Conservation (phyloP, 306 rosid species). For the Medicago arabica region DNA sequence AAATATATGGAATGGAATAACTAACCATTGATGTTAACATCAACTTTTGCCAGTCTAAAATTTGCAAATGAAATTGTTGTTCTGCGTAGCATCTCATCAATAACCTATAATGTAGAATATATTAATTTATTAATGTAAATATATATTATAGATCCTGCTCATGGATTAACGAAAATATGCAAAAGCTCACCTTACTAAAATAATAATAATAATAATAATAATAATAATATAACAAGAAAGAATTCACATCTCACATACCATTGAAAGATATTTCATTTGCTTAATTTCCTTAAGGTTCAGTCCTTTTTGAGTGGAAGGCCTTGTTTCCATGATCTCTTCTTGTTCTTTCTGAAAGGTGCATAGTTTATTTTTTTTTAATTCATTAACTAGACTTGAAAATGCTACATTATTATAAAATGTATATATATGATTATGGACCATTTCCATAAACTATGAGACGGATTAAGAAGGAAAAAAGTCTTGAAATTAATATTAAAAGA, state of each 20-base stretch:
- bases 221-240: background rate
- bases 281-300: slow-evolving; percentile 56
- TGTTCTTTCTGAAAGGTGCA: slow-evolving; percentile 63
- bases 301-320: slow-evolving; percentile 57
- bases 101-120: slow-evolving; percentile 49
- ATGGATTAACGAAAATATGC: too few relatives aligned
- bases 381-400: background rate
- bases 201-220: background rate
- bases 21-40: slow-evolving; percentile 62
- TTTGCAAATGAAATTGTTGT: slow-evolving; percentile 58
- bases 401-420: background rate
- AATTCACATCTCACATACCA: slow-evolving; percentile 41
- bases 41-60: slow-evolving; percentile 63
- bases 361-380: too few relatives aligned
- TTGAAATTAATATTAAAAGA: slow-evolving; percentile 16
- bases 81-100: slow-evolving; percentile 66
- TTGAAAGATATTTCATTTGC: slow-evolving; percentile 67
- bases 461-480: background rate
- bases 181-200: too few relatives aligned
- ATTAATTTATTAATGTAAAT: background rate
- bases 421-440: background rate
- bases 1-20: slow-evolving; percentile 1
- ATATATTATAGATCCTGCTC: too few relatives aligned
- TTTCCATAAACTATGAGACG: background rate
- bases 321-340: slow-evolving; percentile 51